These are phyloP conservation scores for Phytophthora fragariaefolia DNA, from an alignment of 352 stramenopile genomes.

Conservation along the genomic window DNA sequence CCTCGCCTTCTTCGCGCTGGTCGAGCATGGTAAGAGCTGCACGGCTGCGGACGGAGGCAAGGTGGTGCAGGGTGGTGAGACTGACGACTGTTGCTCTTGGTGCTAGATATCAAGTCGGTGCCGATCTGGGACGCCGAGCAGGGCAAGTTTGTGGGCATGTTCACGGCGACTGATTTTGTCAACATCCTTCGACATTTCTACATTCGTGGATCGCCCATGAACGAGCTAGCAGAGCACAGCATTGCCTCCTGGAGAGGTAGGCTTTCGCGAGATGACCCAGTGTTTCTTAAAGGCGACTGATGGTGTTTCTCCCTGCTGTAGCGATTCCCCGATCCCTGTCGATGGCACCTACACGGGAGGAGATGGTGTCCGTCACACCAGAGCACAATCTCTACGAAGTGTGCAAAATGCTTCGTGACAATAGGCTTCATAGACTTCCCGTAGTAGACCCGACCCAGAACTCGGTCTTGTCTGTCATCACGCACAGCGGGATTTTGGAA, in stretches of 20 bases:
- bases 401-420: constrained; percentile 86
- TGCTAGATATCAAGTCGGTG: constrained; percentile 96
- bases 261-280: background rate
- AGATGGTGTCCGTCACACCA: constrained; percentile 85
- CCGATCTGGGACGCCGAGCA: constrained; percentile 96
- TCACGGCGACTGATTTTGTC: constrained; percentile 98
- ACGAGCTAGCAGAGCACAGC: constrained; percentile 85
- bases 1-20: constrained; percentile 98
- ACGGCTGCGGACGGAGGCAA: too few species aligned
- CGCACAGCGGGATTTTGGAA: constrained; percentile 94
- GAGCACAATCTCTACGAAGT: constrained; percentile 92
- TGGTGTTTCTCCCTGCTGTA: constrained; percentile 54
- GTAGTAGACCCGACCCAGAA: constrained; percentile 94
- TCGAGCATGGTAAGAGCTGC: constrained; percentile 95
- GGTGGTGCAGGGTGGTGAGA: too few species aligned
- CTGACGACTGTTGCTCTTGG: constrained; percentile 10
- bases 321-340: constrained; percentile 88
- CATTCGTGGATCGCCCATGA: constrained; percentile 91
- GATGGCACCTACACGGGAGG: constrained; percentile 61
- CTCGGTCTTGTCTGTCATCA: constrained; percentile 94
- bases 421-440: constrained; percentile 94
- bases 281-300: constrained; percentile 5
- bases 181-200: constrained; percentile 97
- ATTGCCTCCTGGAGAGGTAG: constrained; percentile 86
- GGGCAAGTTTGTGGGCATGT: constrained; percentile 96